phyloP scores from a whole-genome alignment of 805 yeast genomes.

The Lachancea lanzarotensis region DNA sequence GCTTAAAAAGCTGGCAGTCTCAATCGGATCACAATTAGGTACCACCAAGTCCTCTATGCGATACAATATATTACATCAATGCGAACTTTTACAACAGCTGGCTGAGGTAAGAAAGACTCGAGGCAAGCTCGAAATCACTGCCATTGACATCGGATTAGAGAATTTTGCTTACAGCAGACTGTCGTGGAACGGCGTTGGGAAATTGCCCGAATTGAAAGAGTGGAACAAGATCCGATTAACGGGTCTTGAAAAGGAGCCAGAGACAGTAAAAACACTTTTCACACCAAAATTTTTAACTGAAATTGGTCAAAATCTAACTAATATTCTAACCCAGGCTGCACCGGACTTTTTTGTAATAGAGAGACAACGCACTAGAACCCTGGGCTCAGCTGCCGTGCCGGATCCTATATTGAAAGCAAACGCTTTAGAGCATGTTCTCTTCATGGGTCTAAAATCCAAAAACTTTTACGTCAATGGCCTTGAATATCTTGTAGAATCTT shows the following conservation, averaged over 20 bases:
- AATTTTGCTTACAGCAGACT: conserved; percentile 32
- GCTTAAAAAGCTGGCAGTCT: conserved; percentile 17
- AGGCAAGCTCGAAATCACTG: conserved; percentile 20
- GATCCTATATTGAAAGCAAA: conserved; percentile 49
- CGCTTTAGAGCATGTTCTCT: conserved; percentile 40
- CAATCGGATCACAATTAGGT: conserved; percentile 21
- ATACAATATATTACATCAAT: conserved; percentile 14
- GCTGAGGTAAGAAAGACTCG: conserved; percentile 8
- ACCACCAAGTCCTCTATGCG: conserved; percentile 15
- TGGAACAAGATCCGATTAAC: conserved; percentile 33
- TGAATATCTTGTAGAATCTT: conserved; percentile 14
- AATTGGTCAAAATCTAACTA: conserved; percentile 22
- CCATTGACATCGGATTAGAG: conserved; percentile 36
- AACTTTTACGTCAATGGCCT: background rate
- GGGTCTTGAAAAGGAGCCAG: conserved; percentile 8
- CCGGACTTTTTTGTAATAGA: conserved; percentile 47
- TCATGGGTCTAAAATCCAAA: conserved; percentile 11
- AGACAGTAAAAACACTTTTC: conserved; percentile 1
- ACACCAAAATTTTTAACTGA: conserved; percentile 8
- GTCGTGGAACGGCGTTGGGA: conserved; percentile 19
- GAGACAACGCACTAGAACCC: conserved; percentile 48
- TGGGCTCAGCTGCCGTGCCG: conserved; percentile 40
- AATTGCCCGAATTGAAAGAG: conserved; percentile 25
- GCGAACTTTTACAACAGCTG: conserved; percentile 10
- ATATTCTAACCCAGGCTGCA: conserved; percentile 18